These are phyloP conservation scores for Ilyonectria mors-panacis DNA, from an alignment of 2,329 filamentous ascomycete species.

Conservation along the genomic window DNA sequence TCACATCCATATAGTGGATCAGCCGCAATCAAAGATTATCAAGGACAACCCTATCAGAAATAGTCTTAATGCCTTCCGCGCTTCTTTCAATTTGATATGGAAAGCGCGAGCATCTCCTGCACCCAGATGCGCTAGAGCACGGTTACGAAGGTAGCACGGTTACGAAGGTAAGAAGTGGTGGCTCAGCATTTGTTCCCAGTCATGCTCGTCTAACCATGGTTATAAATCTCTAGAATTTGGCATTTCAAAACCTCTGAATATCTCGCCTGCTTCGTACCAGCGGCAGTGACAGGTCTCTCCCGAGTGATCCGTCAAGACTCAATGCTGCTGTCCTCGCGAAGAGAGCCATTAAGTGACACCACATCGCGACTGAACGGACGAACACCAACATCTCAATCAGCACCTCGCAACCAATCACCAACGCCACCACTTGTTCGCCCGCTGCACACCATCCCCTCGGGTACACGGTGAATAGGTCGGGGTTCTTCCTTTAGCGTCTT, in stretches of 20 bases:
- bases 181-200: background rate
- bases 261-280: background rate
- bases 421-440: too few relatives aligned
- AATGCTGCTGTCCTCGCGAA: background rate
- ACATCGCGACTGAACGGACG: too few relatives aligned
- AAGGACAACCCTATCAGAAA: background rate
- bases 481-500: too few relatives aligned
- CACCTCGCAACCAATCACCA: too few relatives aligned
- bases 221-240: background rate
- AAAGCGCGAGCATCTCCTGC: conserved; percentile 2
- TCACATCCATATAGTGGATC: background rate
- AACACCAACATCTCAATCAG: too few relatives aligned
- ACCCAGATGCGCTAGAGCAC: conserved; percentile 5
- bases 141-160: background rate
- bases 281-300: background rate
- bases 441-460: too few relatives aligned
- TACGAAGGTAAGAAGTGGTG: background rate
- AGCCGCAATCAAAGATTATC: background rate
- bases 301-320: background rate
- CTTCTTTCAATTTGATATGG: background rate
- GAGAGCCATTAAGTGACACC: too few relatives aligned
- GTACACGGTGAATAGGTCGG: too few relatives aligned
- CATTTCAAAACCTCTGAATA: background rate
- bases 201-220: background rate
- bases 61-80: conserved; percentile 2